Evolutionary conservation across 257 asterid genomes (phyloP), one percentile per base, ranked within the genome.

Genomic region (Henckelia pumila): DNA sequence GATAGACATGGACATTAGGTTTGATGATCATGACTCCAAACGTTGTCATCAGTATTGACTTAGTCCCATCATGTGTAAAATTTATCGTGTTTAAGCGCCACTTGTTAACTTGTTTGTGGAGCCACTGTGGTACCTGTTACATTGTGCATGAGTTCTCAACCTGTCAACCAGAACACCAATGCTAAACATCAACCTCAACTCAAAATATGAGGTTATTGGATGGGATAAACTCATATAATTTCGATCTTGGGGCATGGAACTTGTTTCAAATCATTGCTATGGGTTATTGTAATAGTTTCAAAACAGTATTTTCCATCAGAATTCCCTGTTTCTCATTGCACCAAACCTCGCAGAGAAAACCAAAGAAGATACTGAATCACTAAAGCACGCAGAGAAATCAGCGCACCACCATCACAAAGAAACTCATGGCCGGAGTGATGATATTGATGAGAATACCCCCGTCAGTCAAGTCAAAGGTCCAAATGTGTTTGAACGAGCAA

Each of bases 351-450:
- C 37, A 29, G 83, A 70, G 10, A 76, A 55, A 56, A 73, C 73
- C 0, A 75, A 85, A 61, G 85, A 79, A 71, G 85, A 72, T 44
- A 68, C 57, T 0, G 80, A 70, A 37, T 72, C 77, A 11, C 57
- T 49, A 21, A 24, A 59, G 67, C 82, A 66, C 60, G 35, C 35
- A 53, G 53, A 70, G 59, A 81, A 85, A 59, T 73, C 79, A n/a
- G 61, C 72, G 0, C 68, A 56, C 24, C 74, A 62, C 70, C 93
- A 79, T 73, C 85, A 76, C 69, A 82, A 71, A 68, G 97, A 91
- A 82, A 91, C 89, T 74, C 97, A 91, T 63, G 97, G 96, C 49
- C 76, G 22, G 73, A 88, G 92, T 61, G 74, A 82, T 44, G 88
- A 82, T 52, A 77, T 88, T 14, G 82, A 88, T 33, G 91, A 76